These are phyloP conservation scores for Pleurotus pulmonarius DNA, from an alignment of 768 basidiomycete genomes.

Conservation along the genomic window DNA sequence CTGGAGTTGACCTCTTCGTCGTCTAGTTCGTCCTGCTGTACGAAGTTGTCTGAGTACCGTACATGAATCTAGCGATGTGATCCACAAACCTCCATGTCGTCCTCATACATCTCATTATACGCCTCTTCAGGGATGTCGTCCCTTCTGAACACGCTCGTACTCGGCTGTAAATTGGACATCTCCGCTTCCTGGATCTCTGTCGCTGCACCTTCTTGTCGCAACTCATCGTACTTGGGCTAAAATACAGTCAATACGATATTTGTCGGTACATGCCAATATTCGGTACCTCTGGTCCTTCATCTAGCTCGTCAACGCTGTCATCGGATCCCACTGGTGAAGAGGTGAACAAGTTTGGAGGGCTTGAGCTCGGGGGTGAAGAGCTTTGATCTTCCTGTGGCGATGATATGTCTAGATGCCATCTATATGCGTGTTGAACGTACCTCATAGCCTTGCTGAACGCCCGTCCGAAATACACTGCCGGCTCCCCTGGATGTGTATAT, in stretches of 20 bases:
- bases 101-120: not conserved
- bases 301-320: constrained; percentile 4
- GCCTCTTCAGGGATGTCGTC: no score
- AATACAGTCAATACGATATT: no score
- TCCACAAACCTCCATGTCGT: not conserved
- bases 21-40: not conserved
- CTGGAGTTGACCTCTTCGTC: not conserved
- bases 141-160: no score
- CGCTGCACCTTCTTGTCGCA: no score
- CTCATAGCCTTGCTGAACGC: no score
- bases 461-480: no score
- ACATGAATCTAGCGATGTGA: not conserved
- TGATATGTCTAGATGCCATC: not conserved
- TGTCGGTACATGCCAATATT: no score
- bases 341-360: constrained; percentile 39
- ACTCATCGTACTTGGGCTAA: no score
- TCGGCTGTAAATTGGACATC: no score
- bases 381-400: not conserved
- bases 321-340: constrained; percentile 29
- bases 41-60: not conserved
- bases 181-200: no score
- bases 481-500: no score
- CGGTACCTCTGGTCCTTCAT: not conserved
- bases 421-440: no score
- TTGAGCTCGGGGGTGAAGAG: constrained; percentile 39